Evolutionary conservation across 108 stramenopile genomes (phyloP).

Genomic region (Discostella pseudostelligera): DNA sequence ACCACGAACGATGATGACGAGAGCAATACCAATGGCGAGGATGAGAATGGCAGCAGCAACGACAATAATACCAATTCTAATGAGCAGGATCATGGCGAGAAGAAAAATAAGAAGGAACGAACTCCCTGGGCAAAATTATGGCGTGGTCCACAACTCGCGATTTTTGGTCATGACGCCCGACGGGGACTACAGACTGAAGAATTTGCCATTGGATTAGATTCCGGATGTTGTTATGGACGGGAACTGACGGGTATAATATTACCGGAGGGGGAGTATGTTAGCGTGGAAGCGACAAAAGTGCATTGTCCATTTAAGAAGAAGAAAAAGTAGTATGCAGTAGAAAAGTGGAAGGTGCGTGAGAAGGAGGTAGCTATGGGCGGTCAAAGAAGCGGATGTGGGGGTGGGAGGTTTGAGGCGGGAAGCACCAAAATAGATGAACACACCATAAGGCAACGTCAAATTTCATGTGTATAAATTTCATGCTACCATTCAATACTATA

Average conservation of each 20-base stretch:
- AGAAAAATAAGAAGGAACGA: neutral
- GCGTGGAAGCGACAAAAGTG: constrained; percentile 48
- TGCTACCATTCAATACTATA: neutral
- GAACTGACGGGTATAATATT: constrained; percentile 76
- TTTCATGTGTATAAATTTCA: too few relatives aligned
- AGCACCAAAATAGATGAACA: neutral
- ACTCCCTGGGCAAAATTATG: constrained; percentile 64
- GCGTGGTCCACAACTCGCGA: constrained; percentile 63
- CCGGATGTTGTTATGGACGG: constrained; percentile 88
- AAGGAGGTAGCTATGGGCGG: neutral
- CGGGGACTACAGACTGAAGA: constrained; percentile 66
- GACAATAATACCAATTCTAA: too few relatives aligned
- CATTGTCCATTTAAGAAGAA: constrained; percentile 43
- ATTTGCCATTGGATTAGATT: constrained; percentile 86
- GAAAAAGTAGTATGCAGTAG: too few relatives aligned
- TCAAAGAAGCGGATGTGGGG: too few relatives aligned
- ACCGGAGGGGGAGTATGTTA: constrained; percentile 63
- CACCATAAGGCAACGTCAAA: neutral
- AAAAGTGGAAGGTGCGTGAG: constrained; percentile 1
- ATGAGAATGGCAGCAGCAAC: too few relatives aligned
- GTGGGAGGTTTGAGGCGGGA: too few relatives aligned
- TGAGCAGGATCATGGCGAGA: neutral
- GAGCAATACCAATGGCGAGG: too few relatives aligned
- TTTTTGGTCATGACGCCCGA: constrained; percentile 92
- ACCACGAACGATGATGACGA: too few relatives aligned